Evolutionary conservation across 1,284 basidiomycete species (phyloP), one percentile per base, ranked within the genome.

Genomic region (Gastroboletus turbinatus): DNA sequence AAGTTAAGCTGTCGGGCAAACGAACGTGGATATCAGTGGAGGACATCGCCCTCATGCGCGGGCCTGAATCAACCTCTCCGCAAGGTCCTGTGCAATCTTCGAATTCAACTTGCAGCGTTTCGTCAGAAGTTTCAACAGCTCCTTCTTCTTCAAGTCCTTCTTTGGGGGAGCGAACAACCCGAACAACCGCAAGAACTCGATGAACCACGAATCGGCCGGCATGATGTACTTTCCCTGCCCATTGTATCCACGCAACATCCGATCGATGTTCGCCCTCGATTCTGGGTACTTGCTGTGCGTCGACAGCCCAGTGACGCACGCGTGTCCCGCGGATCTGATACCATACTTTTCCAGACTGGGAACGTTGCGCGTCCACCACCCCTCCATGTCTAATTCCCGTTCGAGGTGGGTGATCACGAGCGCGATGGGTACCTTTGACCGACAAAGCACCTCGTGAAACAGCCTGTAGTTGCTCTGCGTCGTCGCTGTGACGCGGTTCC

Each of bases 341-440:
- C 69, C 66, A 27, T 59, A 61, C 2, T 39, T 59, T 51, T 63
- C 52, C 23, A 73, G 56, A 32, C 55, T 38, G 17, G 29, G 23
- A 48, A 55, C 1, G 38, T 72, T 72, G 38, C 53, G 55, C 4
- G 43, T 47, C 71, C 70, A 69, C 67, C 67, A 73, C n/a, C n/a
- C 54, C 3, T 72, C 59, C 70, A 69, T 72, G 30, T 64, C 58
- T 1, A 55, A 30, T 43, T 76, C 73, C 3, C 62, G 49, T 40
- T 77, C 75, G 19, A 76, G 64, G 14, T 70, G 63, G 0, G 75
- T 76, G 23, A 76, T 54, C 17, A 68, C 68, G 16, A 76, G 54
- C 21, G 71, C 69, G 44, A 76, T 61, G 1, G 73, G 74, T 2
- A 77, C 71, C 8, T 61, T 54, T 5, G 58, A 56, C 16, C 65